Conservation (phyloP, 139 green algal species). For the Closterium sp. region DNA sequence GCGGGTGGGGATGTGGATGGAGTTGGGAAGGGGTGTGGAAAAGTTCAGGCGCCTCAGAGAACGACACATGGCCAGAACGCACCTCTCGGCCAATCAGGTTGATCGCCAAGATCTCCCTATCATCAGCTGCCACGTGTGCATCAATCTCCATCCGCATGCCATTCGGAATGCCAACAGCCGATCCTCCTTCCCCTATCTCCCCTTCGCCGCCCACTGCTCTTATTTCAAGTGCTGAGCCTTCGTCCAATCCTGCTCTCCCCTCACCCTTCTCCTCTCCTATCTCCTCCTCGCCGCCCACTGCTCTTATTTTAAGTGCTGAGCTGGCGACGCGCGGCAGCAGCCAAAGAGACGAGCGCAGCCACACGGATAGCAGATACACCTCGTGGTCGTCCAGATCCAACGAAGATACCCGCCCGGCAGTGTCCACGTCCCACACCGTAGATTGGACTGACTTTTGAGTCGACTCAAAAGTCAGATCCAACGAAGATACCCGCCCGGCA, state of each 20-base stretch:
- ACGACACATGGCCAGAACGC: neutral
- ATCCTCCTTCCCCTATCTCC: neutral
- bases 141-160: neutral
- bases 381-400: conserved; percentile 1
- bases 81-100: neutral
- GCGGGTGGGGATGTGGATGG: too few relatives aligned
- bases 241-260: too few relatives aligned
- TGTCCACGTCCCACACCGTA: neutral
- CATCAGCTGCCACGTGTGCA: neutral
- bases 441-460: neutral
- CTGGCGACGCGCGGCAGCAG: neutral
- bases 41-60: too few relatives aligned
- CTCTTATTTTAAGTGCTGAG: neutral
- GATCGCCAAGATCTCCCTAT: neutral
- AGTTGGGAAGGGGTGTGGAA: too few relatives aligned
- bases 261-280: too few relatives aligned
- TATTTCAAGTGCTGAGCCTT: neutral
- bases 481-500: neutral
- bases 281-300: too few relatives aligned
- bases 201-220: neutral
- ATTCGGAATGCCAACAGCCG: neutral
- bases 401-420: neutral
- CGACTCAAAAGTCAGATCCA: too few relatives aligned
- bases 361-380: neutral
- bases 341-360: neutral